Conservation (phyloP, 2,329 filamentous ascomycete species). For the Exserohilum turcica region DNA sequence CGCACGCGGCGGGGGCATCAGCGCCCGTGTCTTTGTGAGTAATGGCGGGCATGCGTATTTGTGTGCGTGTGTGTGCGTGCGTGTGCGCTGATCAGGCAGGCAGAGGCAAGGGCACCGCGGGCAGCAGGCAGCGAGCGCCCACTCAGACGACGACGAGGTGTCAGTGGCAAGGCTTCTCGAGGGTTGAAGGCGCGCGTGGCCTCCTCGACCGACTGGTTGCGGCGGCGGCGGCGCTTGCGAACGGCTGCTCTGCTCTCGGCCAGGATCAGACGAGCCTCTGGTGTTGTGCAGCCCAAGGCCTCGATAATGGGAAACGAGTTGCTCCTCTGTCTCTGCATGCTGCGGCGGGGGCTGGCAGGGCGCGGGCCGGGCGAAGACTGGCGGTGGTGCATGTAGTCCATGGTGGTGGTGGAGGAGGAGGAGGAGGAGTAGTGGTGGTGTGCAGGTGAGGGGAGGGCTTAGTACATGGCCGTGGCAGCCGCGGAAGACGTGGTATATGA, state of each 20-base stretch:
- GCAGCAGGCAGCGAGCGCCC: too few relatives aligned
- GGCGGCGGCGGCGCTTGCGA: slow-evolving; percentile 36
- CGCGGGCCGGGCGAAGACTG: slow-evolving; percentile 28
- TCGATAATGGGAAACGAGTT: slow-evolving; percentile 45
- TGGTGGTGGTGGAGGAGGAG: slow-evolving; percentile 16
- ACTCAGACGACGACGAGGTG: slow-evolving; percentile 29
- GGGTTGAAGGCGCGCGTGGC: slow-evolving; percentile 32
- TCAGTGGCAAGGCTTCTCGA: slow-evolving; percentile 41
- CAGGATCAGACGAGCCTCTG: slow-evolving; percentile 43
- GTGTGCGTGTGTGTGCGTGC: slow-evolving; percentile 16
- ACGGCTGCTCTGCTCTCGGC: slow-evolving; percentile 44
- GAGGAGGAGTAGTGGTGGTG: too few relatives aligned
- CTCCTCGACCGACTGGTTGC: slow-evolving; percentile 29
- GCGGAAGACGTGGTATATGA: slow-evolving; percentile 19
- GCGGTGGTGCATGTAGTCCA: slow-evolving; percentile 40
- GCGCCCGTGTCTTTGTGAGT: background rate
- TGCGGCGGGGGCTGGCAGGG: slow-evolving; percentile 28
- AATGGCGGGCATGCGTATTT: slow-evolving; percentile 15
- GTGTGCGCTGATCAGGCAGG: slow-evolving; percentile 28
- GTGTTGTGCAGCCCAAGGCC: slow-evolving; percentile 43
- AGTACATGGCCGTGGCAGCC: slow-evolving; percentile 32
- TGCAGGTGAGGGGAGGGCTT: slow-evolving; percentile 5
- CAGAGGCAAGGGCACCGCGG: slow-evolving; percentile 10
- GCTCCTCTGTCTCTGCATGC: slow-evolving; percentile 39
- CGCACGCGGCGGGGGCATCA: too few relatives aligned